These are phyloP conservation scores for Wickerhamomyces sp. DNA, from an alignment of 1,139 yeast species.

Conservation along the genomic window DNA sequence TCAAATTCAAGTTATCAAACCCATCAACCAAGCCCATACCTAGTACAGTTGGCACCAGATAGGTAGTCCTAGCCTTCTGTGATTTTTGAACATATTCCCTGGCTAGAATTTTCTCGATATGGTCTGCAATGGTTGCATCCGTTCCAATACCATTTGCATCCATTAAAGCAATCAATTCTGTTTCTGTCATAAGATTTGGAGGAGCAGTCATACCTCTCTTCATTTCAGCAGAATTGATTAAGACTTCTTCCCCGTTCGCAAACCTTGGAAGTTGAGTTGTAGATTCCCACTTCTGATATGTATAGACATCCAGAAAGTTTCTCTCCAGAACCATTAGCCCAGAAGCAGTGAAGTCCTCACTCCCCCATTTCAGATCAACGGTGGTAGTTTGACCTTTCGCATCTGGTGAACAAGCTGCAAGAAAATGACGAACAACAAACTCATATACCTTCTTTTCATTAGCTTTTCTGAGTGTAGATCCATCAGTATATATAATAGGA, in stretches of 20 bases:
- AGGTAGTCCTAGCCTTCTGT: conserved; percentile 35
- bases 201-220: conserved; percentile 74
- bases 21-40: conserved; percentile 91
- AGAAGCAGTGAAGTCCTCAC: conserved; percentile 61
- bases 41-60: conserved; percentile 69
- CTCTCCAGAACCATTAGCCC: conserved; percentile 70
- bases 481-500: conserved; percentile 50
- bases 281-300: conserved; percentile 76
- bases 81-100: conserved; percentile 64
- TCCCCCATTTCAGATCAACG: conserved; percentile 69
- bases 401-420: conserved; percentile 91
- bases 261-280: conserved; percentile 64
- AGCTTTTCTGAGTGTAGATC: conserved; percentile 30
- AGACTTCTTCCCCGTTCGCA: conserved; percentile 48
- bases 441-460: conserved; percentile 77
- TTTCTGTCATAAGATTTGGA: conserved; percentile 82
- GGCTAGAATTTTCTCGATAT: conserved; percentile 70
- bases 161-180: conserved; percentile 90
- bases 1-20: conserved; percentile 71
- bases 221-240: conserved; percentile 50
- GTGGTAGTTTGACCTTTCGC: conserved; percentile 74
- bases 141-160: conserved; percentile 98
- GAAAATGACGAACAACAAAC: conserved; percentile 76
- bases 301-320: conserved; percentile 77
- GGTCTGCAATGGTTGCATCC: conserved; percentile 98